phyloP scores from a whole-genome alignment of 371 early-diverging fungal species.

The Mucor plumbeus region DNA sequence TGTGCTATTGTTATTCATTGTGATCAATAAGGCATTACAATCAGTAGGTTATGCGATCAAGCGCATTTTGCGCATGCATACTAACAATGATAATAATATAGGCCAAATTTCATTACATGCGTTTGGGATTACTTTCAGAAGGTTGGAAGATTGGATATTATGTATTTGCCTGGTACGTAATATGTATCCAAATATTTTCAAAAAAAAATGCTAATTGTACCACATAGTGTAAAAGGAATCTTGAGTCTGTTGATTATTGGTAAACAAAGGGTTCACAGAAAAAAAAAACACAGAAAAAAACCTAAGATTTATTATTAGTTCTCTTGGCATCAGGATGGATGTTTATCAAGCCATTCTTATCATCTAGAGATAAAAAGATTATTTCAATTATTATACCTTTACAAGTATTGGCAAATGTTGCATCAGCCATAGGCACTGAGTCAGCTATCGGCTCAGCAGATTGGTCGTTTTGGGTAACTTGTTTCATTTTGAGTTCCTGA shows the following conservation, averaged over 20 bases:
- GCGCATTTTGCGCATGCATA: not conserved
- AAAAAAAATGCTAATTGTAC: not conserved
- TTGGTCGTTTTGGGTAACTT: slow-evolving; percentile 58
- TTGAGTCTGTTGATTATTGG: slow-evolving; percentile 63
- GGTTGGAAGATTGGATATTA: slow-evolving; percentile 65
- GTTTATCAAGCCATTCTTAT: slow-evolving; percentile 65
- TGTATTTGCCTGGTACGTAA: slow-evolving; percentile 55
- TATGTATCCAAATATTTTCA: not conserved
- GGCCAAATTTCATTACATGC: slow-evolving; percentile 60
- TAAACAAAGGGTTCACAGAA: slow-evolving; percentile 13
- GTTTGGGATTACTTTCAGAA: slow-evolving; percentile 50
- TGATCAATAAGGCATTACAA: slow-evolving; percentile 59
- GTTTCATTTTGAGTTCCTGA: not conserved
- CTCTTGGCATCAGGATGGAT: slow-evolving; percentile 67
- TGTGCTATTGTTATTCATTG: slow-evolving; percentile 49
- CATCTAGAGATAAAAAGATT: slow-evolving; percentile 58
- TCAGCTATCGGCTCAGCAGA: slow-evolving; percentile 59
- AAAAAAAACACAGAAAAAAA: not conserved
- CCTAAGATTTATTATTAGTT: slow-evolving; percentile 22
- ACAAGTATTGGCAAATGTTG: slow-evolving; percentile 61
- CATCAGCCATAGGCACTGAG: slow-evolving; percentile 54
- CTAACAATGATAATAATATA: slow-evolving; percentile 12
- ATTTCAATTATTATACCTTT: slow-evolving; percentile 59
- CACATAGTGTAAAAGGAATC: slow-evolving; percentile 53
- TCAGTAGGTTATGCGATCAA: slow-evolving; percentile 37